Evolutionary conservation across 805 yeast genomes (phyloP).

Genomic region (Candida sakaeoensis): DNA sequence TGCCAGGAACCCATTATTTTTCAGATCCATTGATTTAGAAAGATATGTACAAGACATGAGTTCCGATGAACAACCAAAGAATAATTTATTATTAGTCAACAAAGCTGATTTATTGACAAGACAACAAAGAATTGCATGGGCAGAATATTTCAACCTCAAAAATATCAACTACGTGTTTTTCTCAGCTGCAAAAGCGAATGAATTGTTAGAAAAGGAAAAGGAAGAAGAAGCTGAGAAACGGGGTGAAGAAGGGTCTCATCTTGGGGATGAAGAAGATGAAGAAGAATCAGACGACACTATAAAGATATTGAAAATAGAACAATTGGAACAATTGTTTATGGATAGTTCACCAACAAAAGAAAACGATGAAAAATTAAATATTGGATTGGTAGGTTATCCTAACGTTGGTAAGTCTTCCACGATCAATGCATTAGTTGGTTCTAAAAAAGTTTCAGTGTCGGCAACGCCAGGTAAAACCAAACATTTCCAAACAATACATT

Average conservation of each 20-base stretch:
- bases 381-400: constrained; percentile 97
- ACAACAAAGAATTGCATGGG: constrained; percentile 82
- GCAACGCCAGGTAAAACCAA: constrained; percentile 98
- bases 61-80: constrained; percentile 59
- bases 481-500: constrained; percentile 93
- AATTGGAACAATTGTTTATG: constrained; percentile 77
- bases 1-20: constrained; percentile 89
- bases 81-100: constrained; percentile 79
- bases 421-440: constrained; percentile 92
- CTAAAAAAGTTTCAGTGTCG: constrained; percentile 97
- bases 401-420: constrained; percentile 96
- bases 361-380: constrained; percentile 58
- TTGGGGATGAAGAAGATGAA: constrained; percentile 20
- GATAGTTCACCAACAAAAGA: constrained; percentile 71
- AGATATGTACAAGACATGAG: constrained; percentile 69
- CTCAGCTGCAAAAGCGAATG: constrained; percentile 85
- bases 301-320: constrained; percentile 74
- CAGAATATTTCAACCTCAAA: constrained; percentile 66
- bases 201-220: constrained; percentile 61
- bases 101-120: constrained; percentile 85
- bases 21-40: constrained; percentile 85
- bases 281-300: constrained; percentile 35
- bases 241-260: constrained; percentile 14
- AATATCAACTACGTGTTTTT: constrained; percentile 85
- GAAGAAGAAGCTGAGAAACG: constrained; percentile 34